Evolutionary conservation across 805 yeast genomes (phyloP), one percentile per base, ranked within the genome.

Genomic region (Candida wancherniae): DNA sequence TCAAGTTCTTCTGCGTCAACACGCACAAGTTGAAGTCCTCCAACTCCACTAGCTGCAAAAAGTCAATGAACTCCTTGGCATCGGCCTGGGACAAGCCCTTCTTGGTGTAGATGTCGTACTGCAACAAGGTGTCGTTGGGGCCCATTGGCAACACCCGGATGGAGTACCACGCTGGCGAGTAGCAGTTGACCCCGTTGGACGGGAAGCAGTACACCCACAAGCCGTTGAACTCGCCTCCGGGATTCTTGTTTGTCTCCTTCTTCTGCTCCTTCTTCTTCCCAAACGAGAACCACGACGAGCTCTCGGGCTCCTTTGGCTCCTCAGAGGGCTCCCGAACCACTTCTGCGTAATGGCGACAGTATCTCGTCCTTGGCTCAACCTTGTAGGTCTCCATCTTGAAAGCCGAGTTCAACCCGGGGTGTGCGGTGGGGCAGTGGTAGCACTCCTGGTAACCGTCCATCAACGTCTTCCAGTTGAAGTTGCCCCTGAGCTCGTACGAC

Each of bases 361-460:
- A 73, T 47, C 73, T 67, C 21, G 61, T 62, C 54, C 69, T 73
- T 37, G 80, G 80, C 20, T 69, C 77, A 34, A 75, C 82, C 41
- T 73, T 71, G 52, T 75, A 75, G n/a, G 82, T 75, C 45, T 71
- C 76, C 79, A 75, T 75, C 44, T 58, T 67, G 58, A 75, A 75
- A 9, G 80, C 78, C 19, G 69, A 49, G 29, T 66, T 62, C 37
- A 75, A 57, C 12, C 80, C 80, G 4, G 80, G 80, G 43, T 75
- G 82, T 1, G 80, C 80, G 8, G 80, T 75, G 24, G 82, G 81
- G 51, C 81, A 75, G 51, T 75, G 82, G 55, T 75, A 75, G 45
- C 81, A 75, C 54, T 75, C 81, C 57, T 75, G 80, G 55, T 75
- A 75, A 6, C 82, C 80, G 45, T 75, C 81, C 79, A 75, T 74